phyloP scores from a whole-genome alignment of 345 rosid species.

The Pseudoturritis turrita region DNA sequence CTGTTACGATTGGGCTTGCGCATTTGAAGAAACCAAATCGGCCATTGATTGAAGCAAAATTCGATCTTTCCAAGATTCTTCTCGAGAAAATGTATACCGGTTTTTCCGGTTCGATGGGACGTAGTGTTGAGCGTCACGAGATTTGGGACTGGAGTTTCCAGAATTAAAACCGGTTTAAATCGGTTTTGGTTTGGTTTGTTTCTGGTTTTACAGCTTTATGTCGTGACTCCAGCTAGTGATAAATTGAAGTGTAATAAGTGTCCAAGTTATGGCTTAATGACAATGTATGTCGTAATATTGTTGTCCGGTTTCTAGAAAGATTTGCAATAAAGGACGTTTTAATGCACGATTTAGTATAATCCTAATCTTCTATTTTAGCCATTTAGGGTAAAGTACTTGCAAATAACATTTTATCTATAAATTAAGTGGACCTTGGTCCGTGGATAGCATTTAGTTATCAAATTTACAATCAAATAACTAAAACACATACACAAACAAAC shows the following conservation, averaged over 20 bases:
- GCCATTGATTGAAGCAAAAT: constrained; percentile 28
- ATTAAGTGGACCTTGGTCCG: too few species aligned
- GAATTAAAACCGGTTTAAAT: constrained; percentile 8
- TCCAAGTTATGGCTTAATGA: neutral
- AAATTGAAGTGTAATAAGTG: neutral
- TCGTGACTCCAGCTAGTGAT: neutral
- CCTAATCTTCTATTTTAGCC: neutral
- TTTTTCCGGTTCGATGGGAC: constrained; percentile 34
- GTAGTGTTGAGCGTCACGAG: constrained; percentile 31
- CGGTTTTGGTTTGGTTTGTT: neutral
- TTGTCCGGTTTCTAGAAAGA: neutral
- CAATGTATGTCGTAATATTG: neutral
- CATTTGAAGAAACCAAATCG: constrained; percentile 26
- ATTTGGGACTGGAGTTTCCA: constrained; percentile 32
- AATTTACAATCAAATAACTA: too few species aligned
- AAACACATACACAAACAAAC: too few species aligned
- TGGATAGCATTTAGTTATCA: too few species aligned
- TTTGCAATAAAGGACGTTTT: too few species aligned
- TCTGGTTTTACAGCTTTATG: neutral
- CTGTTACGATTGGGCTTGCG: constrained; percentile 22
- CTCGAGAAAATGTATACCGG: constrained; percentile 29
- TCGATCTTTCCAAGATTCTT: constrained; percentile 30
- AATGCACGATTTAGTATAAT: neutral
- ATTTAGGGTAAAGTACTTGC: neutral
- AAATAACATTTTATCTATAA: too few species aligned